A percentile compares a stretch with the other conserved stretches of the same genome.
Conservation (phyloP, 371 early-diverging fungal genomes). For the Chytridium lagenaria region DNA sequence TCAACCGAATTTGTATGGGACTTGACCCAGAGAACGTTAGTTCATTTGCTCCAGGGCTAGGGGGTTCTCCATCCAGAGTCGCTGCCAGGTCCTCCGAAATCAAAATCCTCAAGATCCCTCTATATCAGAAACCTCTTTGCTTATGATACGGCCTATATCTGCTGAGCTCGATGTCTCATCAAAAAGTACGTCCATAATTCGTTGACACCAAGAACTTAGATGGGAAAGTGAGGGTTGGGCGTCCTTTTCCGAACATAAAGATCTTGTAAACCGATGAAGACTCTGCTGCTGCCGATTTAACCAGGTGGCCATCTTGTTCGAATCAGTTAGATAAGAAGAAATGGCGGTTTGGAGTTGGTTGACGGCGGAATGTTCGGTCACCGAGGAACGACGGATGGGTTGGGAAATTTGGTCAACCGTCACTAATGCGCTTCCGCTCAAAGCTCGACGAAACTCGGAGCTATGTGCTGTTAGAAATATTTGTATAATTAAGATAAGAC, state of each 20-base stretch:
- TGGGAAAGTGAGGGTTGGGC: neutral
- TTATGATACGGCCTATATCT: neutral
- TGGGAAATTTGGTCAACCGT: neutral
- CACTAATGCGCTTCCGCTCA: neutral
- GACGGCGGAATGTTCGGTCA: neutral
- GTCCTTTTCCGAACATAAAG: neutral
- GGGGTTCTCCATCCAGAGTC: neutral
- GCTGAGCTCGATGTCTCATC: neutral
- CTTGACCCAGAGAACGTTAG: neutral
- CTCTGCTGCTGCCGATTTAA: slow-evolving; percentile 4
- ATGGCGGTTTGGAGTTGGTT: neutral
- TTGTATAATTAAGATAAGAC: neutral
- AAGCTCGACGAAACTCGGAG: neutral
- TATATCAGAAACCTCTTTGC: neutral
- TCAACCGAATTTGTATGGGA: neutral
- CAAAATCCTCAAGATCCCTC: neutral
- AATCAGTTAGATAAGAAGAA: neutral
- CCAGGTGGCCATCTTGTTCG: neutral
- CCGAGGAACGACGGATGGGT: neutral
- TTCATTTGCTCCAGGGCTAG: neutral
- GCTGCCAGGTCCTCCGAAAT: neutral
- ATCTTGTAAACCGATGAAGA: neutral
- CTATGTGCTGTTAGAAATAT: neutral
- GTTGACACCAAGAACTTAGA: slow-evolving; percentile 8
- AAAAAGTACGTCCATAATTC: neutral